phyloP scores from a whole-genome alignment of 2,329 filamentous ascomycete genomes.

The Chrysoporthe puriensis region DNA sequence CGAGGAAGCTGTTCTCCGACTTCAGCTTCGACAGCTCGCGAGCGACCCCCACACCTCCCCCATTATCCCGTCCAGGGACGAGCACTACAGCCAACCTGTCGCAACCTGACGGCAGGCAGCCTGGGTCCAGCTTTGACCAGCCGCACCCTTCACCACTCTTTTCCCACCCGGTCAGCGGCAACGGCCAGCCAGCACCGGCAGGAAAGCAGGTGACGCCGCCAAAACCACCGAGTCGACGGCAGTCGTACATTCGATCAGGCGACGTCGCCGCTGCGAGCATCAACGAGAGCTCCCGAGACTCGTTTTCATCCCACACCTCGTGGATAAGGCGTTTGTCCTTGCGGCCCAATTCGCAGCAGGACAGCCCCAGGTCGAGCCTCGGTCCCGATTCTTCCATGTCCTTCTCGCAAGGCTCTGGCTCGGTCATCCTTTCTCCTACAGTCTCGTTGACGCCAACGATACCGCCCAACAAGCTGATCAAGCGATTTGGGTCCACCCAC shows the following conservation, averaged over 20 bases:
- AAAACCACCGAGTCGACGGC: constrained; percentile 44
- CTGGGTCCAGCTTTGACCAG: constrained; percentile 30
- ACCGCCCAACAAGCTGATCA: constrained; percentile 77
- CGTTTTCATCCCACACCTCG: constrained; percentile 64
- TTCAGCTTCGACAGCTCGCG: constrained; percentile 23
- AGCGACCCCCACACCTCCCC: constrained; percentile 34
- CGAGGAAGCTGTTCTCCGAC: constrained; percentile 39
- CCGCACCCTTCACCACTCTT: constrained; percentile 33
- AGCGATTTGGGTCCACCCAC: constrained; percentile 53
- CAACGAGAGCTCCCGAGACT: constrained; percentile 56
- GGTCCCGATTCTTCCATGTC: constrained; percentile 68
- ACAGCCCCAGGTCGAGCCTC: constrained; percentile 63
- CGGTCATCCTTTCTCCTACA: constrained; percentile 60
- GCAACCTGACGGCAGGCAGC: constrained; percentile 35
- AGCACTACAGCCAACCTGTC: constrained; percentile 46
- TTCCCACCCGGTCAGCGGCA: constrained; percentile 36
- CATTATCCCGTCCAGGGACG: constrained; percentile 48
- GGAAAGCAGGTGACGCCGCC: constrained; percentile 48
- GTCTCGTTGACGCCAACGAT: constrained; percentile 47
- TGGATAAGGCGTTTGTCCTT: constrained; percentile 75
- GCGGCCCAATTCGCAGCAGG: constrained; percentile 66
- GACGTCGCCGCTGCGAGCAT: constrained; percentile 44
- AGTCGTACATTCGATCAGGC: constrained; percentile 46
- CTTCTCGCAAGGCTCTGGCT: constrained; percentile 68
- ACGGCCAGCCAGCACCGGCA: constrained; percentile 37